Evolutionary conservation across 176 grass and related monocot species (phyloP).

Genomic region (Carex pumila): DNA sequence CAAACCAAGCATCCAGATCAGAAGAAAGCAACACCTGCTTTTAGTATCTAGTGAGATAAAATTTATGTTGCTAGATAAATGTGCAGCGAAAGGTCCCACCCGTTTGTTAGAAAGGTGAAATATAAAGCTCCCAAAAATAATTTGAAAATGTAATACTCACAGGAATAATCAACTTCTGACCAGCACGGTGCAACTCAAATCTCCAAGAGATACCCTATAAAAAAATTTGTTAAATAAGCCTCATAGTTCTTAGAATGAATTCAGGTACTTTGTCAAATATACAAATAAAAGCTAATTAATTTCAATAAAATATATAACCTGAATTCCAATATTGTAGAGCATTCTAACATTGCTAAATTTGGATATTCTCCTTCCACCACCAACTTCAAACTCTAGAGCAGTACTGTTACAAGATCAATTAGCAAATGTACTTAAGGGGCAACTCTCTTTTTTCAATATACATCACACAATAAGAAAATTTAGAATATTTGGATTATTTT

Average conservation of each 20-base stretch:
- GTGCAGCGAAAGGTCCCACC: neutral
- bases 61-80: neutral
- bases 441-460: neutral
- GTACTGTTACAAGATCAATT: slow-evolving; percentile 44
- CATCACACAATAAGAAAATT: neutral
- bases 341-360: slow-evolving; percentile 83
- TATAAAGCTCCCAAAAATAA: neutral
- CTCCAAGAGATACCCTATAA: slow-evolving; percentile 87
- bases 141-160: slow-evolving; percentile 49
- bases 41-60: slow-evolving; percentile 9
- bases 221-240: neutral
- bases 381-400: slow-evolving; percentile 90
- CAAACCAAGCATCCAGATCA: slow-evolving; percentile 63
- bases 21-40: slow-evolving; percentile 78
- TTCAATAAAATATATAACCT: slow-evolving; percentile 42
- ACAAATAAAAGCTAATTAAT: neutral
- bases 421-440: neutral
- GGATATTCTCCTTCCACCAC: slow-evolving; percentile 82
- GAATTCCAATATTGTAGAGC: slow-evolving; percentile 91
- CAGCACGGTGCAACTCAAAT: slow-evolving; percentile 81
- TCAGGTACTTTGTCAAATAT: slow-evolving; percentile 1
- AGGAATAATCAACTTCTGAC: slow-evolving; percentile 85
- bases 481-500: neutral
- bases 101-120: neutral
- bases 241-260: neutral